Evolutionary conservation across 139 green algal species (phyloP).

Genomic region (Gonium pectorale): DNA sequence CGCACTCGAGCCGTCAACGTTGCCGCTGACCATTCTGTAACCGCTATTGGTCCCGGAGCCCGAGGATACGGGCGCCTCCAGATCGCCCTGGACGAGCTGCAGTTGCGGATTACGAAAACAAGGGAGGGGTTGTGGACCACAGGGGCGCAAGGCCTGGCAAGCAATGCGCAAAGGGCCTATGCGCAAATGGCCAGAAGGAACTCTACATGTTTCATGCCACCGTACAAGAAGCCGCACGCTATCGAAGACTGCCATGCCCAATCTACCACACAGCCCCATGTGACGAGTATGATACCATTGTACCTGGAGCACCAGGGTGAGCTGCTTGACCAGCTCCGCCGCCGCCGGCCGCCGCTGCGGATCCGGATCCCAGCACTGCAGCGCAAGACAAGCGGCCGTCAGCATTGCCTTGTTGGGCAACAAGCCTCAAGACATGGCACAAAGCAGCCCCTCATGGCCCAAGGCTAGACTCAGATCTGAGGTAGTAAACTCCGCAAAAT

Average conservation of each 20-base stretch:
- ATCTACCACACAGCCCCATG: background rate
- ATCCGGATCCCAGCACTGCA: conserved; percentile 43
- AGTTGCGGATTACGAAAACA: background rate
- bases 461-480: too few species aligned
- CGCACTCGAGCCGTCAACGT: too few species aligned
- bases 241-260: background rate
- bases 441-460: too few species aligned
- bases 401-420: background rate
- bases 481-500: too few species aligned
- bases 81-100: conserved; percentile 14
- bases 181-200: too few species aligned
- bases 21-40: too few species aligned
- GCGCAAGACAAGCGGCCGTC: background rate
- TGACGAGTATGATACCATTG: background rate
- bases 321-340: conserved; percentile 43
- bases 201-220: too few species aligned
- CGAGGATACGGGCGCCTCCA: background rate
- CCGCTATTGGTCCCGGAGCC: too few species aligned
- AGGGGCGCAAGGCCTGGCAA: too few species aligned
- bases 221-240: background rate
- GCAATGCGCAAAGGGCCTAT: too few species aligned
- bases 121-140: background rate
- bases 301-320: conserved; percentile 38
- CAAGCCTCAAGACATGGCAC: background rate
- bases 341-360: conserved; percentile 37